Percentiles rank a stretch among this genome's conserved stretches.
Conservation (phyloP, 2,329 filamentous ascomycete genomes). For the Alternaria rosae region DNA sequence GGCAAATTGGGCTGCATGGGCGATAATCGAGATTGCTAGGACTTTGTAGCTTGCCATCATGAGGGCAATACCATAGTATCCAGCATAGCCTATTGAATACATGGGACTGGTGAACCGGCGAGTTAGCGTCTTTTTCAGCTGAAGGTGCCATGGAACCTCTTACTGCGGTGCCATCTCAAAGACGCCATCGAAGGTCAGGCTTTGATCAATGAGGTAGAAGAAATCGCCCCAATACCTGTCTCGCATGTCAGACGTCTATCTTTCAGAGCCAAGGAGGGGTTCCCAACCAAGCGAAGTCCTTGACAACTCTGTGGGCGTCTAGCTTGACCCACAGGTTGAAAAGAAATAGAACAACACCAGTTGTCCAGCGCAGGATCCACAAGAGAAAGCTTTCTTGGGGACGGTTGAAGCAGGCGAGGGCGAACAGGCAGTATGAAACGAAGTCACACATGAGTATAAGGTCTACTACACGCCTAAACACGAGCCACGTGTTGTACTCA, state of each 20-base stretch:
- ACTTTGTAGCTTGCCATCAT: constrained; percentile 99
- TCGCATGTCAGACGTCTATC: background rate
- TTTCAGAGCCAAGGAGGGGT: background rate
- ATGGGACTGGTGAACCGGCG: constrained; percentile 11
- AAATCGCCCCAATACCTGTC: constrained; percentile 91
- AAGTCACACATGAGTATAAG: constrained; percentile 99
- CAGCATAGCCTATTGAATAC: constrained; percentile 74
- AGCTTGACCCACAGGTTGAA: constrained; percentile 99
- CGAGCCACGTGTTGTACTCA: constrained; percentile 99
- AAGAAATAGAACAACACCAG: constrained; percentile 78
- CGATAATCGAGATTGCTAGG: constrained; percentile 93
- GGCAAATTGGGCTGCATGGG: constrained; percentile 91
- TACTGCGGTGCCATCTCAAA: constrained; percentile 92
- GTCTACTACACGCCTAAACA: constrained; percentile 94
- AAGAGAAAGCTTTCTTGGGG: constrained; percentile 78
- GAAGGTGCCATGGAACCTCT: constrained; percentile 7
- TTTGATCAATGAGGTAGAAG: constrained; percentile 97
- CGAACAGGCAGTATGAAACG: constrained; percentile 94
- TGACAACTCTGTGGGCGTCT: constrained; percentile 95
- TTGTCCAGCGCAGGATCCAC: constrained; percentile 76
- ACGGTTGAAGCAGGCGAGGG: constrained; percentile 81
- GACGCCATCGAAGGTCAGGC: constrained; percentile 96
- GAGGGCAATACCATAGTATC: constrained; percentile 97
- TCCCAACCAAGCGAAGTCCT: constrained; percentile 87
- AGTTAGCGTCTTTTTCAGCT: constrained; percentile 10